phyloP scores from a whole-genome alignment of 148 eudicot genomes.

The Talinum fruticosum region DNA sequence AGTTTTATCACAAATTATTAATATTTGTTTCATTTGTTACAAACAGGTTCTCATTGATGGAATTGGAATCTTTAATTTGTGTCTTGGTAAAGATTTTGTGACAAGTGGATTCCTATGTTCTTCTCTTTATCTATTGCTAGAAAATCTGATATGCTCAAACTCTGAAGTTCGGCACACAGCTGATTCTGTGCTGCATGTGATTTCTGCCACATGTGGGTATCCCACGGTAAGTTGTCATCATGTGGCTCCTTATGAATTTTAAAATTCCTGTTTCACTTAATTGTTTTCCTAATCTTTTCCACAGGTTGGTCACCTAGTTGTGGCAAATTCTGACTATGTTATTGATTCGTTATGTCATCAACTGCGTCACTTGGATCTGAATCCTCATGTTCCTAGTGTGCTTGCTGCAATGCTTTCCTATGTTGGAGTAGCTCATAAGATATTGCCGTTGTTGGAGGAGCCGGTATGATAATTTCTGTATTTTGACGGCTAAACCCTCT shows the following conservation, averaged over 20 bases:
- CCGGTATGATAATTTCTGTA: conserved; percentile 53
- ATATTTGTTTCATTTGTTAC: conserved; percentile 20
- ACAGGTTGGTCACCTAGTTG: conserved; percentile 90
- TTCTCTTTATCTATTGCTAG: conserved; percentile 78
- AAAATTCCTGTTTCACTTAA: conserved; percentile 8
- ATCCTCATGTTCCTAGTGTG: conserved; percentile 83
- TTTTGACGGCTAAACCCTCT: neutral
- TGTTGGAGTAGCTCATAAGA: conserved; percentile 75
- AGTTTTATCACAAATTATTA: neutral
- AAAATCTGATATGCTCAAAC: conserved; percentile 75
- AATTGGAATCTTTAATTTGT: conserved; percentile 70
- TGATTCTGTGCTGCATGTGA: conserved; percentile 70
- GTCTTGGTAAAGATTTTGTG: conserved; percentile 65
- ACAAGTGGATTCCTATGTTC: conserved; percentile 83
- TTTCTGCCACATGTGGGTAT: conserved; percentile 63
- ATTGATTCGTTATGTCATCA: conserved; percentile 88
- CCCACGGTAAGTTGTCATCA: conserved; percentile 54
- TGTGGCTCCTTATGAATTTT: neutral
- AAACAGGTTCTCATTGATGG: conserved; percentile 89
- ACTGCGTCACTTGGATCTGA: conserved; percentile 83
- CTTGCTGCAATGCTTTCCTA: conserved; percentile 89
- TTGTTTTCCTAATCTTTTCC: conserved; percentile 5
- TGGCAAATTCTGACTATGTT: conserved; percentile 85
- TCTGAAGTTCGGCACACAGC: conserved; percentile 69
- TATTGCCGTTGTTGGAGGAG: conserved; percentile 93